phyloP scores from a whole-genome alignment of 73 alveolate species.

The Durusdinium trenchii region DNA sequence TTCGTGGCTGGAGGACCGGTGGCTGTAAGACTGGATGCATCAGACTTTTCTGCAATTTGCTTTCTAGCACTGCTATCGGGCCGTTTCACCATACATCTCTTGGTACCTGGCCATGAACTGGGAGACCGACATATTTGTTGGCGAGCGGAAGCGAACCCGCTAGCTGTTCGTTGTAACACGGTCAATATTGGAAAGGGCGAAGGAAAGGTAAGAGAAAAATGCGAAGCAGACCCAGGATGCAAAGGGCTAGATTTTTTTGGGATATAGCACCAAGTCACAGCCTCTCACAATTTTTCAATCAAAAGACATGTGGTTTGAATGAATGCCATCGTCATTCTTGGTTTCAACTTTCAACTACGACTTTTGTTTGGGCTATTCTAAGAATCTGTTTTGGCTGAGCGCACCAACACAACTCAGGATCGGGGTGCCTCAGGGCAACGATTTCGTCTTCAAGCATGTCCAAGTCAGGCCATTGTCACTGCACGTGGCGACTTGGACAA shows the following conservation, averaged over 20 bases:
- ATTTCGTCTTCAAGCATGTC: neutral
- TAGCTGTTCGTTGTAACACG: neutral
- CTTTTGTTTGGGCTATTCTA: neutral
- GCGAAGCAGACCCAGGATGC: no score
- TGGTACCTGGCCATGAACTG: neutral
- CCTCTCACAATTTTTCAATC: neutral
- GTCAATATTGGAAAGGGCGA: neutral
- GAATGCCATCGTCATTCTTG: neutral
- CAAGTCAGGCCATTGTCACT: constrained; percentile 4
- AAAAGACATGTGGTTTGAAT: neutral
- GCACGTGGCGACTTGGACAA: constrained; percentile 1
- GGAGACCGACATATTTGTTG: neutral
- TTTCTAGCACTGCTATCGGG: constrained; percentile 68
- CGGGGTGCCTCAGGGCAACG: neutral
- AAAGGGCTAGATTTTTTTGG: no score
- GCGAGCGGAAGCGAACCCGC: neutral
- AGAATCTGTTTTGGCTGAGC: no score
- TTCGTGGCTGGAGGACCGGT: constrained; percentile 39
- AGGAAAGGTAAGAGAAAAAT: no score
- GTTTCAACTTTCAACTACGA: neutral
- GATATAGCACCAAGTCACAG: no score
- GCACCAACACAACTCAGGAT: no score
- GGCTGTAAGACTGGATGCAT: constrained; percentile 67
- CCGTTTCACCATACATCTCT: constrained; percentile 37
- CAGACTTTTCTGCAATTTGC: constrained; percentile 16